Evolutionary conservation across 1,139 yeast genomes (phyloP).

Genomic region (Blastobotrys raffinosifermentans): DNA sequence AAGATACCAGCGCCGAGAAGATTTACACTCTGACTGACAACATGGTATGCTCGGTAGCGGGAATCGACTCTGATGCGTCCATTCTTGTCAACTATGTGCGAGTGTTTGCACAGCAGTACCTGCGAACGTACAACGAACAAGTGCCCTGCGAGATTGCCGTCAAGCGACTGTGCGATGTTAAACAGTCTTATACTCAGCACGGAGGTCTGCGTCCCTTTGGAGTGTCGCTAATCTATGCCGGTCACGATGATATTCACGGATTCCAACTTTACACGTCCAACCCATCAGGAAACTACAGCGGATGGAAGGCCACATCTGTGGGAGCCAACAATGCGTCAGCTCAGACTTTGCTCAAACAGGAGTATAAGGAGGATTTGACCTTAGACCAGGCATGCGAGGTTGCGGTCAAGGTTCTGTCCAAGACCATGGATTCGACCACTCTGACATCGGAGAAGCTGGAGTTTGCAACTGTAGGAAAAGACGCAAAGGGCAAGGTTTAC

Average conservation of each 20-base stretch:
- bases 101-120: constrained; percentile 72
- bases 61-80: constrained; percentile 95
- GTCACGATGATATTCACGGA: constrained; percentile 83
- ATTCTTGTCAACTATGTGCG: constrained; percentile 88
- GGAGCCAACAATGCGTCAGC: constrained; percentile 97
- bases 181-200: constrained; percentile 97
- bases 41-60: constrained; percentile 94
- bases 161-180: constrained; percentile 82
- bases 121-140: constrained; percentile 81
- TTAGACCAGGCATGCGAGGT: constrained; percentile 78
- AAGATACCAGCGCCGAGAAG: constrained; percentile 90
- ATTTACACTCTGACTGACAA: constrained; percentile 78
- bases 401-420: constrained; percentile 86
- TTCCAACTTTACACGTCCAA: constrained; percentile 92
- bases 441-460: constrained; percentile 85
- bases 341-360: constrained; percentile 91
- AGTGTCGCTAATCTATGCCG: constrained; percentile 93
- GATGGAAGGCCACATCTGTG: constrained; percentile 97
- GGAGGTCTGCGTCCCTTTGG: constrained; percentile 99
- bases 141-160: constrained; percentile 90
- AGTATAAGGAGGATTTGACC: constrained; percentile 75
- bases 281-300: constrained; percentile 96
- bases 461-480: constrained; percentile 68
- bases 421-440: constrained; percentile 88
- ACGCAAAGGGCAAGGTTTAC: constrained; percentile 44